Conservation (phyloP, 257 asterid genomes). For the Solanum pimpinellifolium region DNA sequence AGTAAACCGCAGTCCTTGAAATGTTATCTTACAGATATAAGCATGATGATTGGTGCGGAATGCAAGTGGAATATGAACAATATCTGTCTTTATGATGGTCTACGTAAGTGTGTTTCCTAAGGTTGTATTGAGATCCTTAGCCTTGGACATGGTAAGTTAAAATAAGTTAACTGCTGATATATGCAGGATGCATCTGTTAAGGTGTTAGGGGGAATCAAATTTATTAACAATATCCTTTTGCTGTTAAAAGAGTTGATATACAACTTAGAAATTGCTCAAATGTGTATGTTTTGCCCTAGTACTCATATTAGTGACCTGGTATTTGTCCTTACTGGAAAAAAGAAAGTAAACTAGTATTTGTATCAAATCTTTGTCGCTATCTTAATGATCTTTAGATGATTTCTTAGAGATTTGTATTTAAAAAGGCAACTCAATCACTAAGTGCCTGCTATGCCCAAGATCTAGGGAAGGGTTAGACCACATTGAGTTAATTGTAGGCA, state of each 20-base stretch:
- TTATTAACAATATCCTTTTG: background rate
- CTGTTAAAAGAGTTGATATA: background rate
- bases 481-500: background rate
- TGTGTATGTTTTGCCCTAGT: background rate
- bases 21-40: background rate
- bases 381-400: background rate
- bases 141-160: background rate
- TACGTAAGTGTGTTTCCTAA: background rate
- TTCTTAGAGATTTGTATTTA: background rate
- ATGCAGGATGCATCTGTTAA: background rate
- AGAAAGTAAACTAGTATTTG: background rate
- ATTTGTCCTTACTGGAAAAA: background rate
- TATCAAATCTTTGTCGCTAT: background rate
- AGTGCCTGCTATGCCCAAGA: background rate
- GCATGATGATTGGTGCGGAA: background rate
- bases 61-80: background rate
- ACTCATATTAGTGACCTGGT: background rate
- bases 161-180: background rate
- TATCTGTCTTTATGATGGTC: background rate
- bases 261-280: background rate
- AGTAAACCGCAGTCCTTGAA: background rate
- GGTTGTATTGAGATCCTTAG: background rate
- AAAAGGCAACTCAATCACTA: background rate
- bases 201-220: background rate
- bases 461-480: background rate